These are phyloP conservation scores for Debaryomyces hansenii DNA, from an alignment of 805 yeast species.

Conservation along the genomic window DNA sequence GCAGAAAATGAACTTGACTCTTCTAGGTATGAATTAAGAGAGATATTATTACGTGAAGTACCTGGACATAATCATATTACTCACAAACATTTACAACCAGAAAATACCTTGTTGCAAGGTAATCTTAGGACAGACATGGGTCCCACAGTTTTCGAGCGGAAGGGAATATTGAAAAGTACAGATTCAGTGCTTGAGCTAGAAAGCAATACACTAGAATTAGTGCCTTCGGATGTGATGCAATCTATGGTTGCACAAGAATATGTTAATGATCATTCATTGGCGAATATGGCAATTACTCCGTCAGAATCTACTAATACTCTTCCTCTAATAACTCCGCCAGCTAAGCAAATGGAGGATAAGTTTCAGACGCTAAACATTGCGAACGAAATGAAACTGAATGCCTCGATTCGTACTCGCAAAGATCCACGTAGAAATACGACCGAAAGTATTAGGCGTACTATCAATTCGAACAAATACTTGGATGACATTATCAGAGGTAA, in stretches of 20 bases:
- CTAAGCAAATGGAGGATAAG: slow-evolving; percentile 18
- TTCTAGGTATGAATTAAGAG: slow-evolving; percentile 23
- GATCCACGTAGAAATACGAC: background rate
- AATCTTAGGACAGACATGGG: slow-evolving; percentile 1
- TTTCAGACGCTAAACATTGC: slow-evolving; percentile 5
- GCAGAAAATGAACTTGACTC: slow-evolving; percentile 26
- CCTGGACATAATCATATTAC: background rate
- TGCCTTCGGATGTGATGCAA: slow-evolving; percentile 8
- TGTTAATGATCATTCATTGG: slow-evolving; percentile 7
- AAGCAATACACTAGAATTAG: slow-evolving; percentile 18
- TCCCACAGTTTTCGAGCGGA: background rate
- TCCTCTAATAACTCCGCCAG: slow-evolving; percentile 23
- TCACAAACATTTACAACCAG: background rate
- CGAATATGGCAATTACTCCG: slow-evolving; percentile 29
- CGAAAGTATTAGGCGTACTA: slow-evolving; percentile 1
- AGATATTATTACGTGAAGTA: slow-evolving; percentile 9
- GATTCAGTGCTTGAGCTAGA: slow-evolving; percentile 13
- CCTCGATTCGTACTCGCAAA: background rate
- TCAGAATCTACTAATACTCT: slow-evolving; percentile 20
- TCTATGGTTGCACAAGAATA: background rate
- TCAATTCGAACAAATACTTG: slow-evolving; percentile 22
- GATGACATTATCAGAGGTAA: slow-evolving; percentile 30
- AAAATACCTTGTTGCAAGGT: slow-evolving; percentile 5
- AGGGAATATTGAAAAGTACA: slow-evolving; percentile 7
- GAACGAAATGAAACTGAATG: background rate